Percentiles rank a stretch among this genome's conserved stretches.
phyloP scores from a whole-genome alignment of 2,329 filamentous ascomycete species.

The Claviceps monticola region DNA sequence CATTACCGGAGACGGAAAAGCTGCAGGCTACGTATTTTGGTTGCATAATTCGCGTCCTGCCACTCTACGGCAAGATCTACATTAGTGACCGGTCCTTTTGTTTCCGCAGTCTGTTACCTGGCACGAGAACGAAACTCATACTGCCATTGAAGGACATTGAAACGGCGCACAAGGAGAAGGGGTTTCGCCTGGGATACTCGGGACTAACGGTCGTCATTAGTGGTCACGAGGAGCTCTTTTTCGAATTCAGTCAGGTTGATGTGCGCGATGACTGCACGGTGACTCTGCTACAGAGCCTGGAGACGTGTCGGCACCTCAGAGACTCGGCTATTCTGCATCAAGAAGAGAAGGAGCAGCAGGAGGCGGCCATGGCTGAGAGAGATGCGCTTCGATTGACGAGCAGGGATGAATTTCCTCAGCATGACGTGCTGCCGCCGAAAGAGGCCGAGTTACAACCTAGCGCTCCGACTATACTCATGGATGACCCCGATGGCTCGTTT shows the following conservation, averaged over 20 bases:
- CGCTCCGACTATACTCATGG: slow-evolving; percentile 68
- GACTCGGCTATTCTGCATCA: slow-evolving; percentile 55
- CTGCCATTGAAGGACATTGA: slow-evolving; percentile 83
- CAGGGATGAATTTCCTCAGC: slow-evolving; percentile 34
- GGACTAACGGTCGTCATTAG: slow-evolving; percentile 86
- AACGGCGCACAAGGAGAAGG: slow-evolving; percentile 88
- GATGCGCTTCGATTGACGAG: slow-evolving; percentile 67
- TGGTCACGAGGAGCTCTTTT: slow-evolving; percentile 91
- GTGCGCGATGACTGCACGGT: slow-evolving; percentile 80
- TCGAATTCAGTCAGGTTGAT: slow-evolving; percentile 71
- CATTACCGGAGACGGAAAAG: slow-evolving; percentile 68
- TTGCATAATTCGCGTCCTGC: slow-evolving; percentile 78
- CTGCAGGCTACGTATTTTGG: slow-evolving; percentile 84
- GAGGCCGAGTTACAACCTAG: slow-evolving; percentile 34
- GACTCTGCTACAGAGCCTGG: slow-evolving; percentile 63
- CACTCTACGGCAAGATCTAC: slow-evolving; percentile 93
- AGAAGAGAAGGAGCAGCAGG: slow-evolving; percentile 56
- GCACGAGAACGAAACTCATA: slow-evolving; percentile 83
- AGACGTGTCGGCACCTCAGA: slow-evolving; percentile 54
- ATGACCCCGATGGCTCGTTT: slow-evolving; percentile 77
- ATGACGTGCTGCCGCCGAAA: slow-evolving; percentile 36
- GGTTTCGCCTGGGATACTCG: slow-evolving; percentile 81
- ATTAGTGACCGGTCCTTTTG: slow-evolving; percentile 79
- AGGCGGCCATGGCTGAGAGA: slow-evolving; percentile 67
- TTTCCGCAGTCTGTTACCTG: slow-evolving; percentile 81